A percentile compares a stretch with the other conserved stretches of the same genome.
These are phyloP conservation scores for Leccinum rimulosum DNA, from an alignment of 768 basidiomycete species.

Conservation along the genomic window DNA sequence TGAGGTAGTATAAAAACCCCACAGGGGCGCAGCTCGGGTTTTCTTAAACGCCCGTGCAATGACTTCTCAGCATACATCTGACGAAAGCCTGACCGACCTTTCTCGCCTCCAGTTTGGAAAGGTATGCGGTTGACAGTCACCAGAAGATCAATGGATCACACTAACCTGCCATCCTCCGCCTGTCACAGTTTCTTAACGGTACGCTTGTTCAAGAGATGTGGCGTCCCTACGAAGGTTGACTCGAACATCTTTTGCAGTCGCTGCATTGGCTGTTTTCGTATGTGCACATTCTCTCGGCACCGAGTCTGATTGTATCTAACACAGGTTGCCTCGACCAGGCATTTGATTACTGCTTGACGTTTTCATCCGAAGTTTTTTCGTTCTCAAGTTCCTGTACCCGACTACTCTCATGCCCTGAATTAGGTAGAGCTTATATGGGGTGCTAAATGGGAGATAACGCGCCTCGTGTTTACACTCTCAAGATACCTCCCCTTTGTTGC, in stretches of 20 bases:
- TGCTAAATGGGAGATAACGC: slow-evolving; percentile 16
- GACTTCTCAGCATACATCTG: slow-evolving; percentile 1
- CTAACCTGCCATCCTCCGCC: background rate
- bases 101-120: slow-evolving; percentile 21
- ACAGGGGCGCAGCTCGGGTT: background rate
- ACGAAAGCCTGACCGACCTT: slow-evolving; percentile 8
- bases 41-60: slow-evolving; percentile 1
- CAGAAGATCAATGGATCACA: background rate
- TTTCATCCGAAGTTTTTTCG: slow-evolving; percentile 17
- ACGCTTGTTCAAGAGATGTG: background rate
- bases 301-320: background rate
- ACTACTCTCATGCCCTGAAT: background rate
- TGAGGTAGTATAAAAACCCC: too few relatives aligned
- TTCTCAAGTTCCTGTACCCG: too few relatives aligned
- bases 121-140: slow-evolving; percentile 7
- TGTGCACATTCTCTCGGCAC: background rate
- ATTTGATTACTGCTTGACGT: slow-evolving; percentile 25
- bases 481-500: slow-evolving; percentile 28
- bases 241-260: slow-evolving; percentile 9
- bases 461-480: slow-evolving; percentile 24
- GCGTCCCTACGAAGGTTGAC: background rate
- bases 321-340: slow-evolving; percentile 1
- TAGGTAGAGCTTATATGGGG: slow-evolving; percentile 13
- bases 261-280: slow-evolving; percentile 20
- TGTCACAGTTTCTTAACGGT: slow-evolving; percentile 21